These are phyloP conservation scores for Neurospora terricola DNA, from an alignment of 495 filamentous ascomycete genomes.

Conservation along the genomic window DNA sequence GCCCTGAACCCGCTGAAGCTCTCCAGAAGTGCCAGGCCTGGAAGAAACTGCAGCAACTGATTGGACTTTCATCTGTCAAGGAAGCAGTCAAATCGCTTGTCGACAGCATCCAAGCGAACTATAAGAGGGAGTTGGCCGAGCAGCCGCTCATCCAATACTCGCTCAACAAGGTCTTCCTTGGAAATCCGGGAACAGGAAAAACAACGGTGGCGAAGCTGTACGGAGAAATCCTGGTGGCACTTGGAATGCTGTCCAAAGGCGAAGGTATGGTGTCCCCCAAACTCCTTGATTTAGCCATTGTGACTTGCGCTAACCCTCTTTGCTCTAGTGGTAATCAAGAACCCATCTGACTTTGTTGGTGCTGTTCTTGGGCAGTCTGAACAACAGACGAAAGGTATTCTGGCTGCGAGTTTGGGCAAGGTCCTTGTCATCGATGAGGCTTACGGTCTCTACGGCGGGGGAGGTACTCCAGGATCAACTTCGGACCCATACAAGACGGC, in stretches of 20 bases:
- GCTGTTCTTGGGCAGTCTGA: slow-evolving; percentile 55
- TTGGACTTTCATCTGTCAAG: slow-evolving; percentile 55
- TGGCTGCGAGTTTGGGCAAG: slow-evolving; percentile 56
- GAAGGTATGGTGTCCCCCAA: slow-evolving; percentile 38
- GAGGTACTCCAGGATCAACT: slow-evolving; percentile 4
- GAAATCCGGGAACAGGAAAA: slow-evolving; percentile 66
- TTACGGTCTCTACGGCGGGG: slow-evolving; percentile 42
- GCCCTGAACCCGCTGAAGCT: slow-evolving; percentile 49
- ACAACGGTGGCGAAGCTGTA: slow-evolving; percentile 69
- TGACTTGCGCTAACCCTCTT: background rate
- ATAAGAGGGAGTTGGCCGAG: slow-evolving; percentile 51
- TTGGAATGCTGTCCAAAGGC: slow-evolving; percentile 51
- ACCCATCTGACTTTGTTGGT: slow-evolving; percentile 66
- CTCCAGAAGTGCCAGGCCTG: slow-evolving; percentile 44
- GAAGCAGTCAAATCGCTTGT: slow-evolving; percentile 46
- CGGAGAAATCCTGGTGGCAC: slow-evolving; percentile 50
- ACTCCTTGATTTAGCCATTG: background rate
- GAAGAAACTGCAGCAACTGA: slow-evolving; percentile 48
- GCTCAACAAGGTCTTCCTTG: slow-evolving; percentile 64
- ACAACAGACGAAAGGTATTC: slow-evolving; percentile 59
- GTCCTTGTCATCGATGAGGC: slow-evolving; percentile 72
- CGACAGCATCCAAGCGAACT: slow-evolving; percentile 51
- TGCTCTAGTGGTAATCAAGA: slow-evolving; percentile 47
- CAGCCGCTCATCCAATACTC: slow-evolving; percentile 44
- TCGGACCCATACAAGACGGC: slow-evolving; percentile 52